phyloP scores from a whole-genome alignment of 768 basidiomycete species.

The Boletus edulis region DNA sequence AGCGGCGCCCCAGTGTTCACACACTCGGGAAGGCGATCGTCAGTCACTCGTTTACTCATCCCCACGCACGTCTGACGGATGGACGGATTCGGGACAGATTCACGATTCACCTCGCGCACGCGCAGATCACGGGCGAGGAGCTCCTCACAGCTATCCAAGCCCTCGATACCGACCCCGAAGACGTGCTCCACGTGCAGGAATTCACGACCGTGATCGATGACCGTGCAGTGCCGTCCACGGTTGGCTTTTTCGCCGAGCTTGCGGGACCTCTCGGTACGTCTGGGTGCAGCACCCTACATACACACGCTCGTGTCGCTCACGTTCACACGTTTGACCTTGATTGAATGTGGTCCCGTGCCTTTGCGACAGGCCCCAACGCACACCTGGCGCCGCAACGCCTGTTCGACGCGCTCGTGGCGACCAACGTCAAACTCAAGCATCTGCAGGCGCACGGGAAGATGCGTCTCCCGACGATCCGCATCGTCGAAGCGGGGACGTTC shows the following conservation, averaged over 20 bases:
- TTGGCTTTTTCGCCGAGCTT: slow-evolving; percentile 18
- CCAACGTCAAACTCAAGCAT: background rate
- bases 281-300: too few species aligned
- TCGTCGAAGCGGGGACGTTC: slow-evolving; percentile 21
- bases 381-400: background rate
- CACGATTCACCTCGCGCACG: slow-evolving; percentile 4
- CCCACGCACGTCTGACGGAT: too few species aligned
- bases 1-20: slow-evolving; percentile 10
- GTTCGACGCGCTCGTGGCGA: slow-evolving; percentile 8
- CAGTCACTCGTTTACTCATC: background rate
- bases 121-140: slow-evolving; percentile 7
- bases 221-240: background rate
- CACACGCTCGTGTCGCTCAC: background rate
- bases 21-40: slow-evolving; percentile 16
- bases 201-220: slow-evolving; percentile 17
- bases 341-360: too few species aligned
- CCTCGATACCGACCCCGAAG: background rate
- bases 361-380: slow-evolving; percentile 5
- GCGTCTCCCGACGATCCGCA: slow-evolving; percentile 20
- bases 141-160: slow-evolving; percentile 3
- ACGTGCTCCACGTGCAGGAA: slow-evolving; percentile 9
- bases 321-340: background rate
- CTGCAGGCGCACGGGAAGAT: background rate
- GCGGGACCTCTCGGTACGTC: slow-evolving; percentile 11
- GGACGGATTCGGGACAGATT: background rate